Evolutionary conservation across 2,329 filamentous ascomycete species (phyloP), one percentile per base, ranked within the genome.

Genomic region (Pseudocercospora eumusae): DNA sequence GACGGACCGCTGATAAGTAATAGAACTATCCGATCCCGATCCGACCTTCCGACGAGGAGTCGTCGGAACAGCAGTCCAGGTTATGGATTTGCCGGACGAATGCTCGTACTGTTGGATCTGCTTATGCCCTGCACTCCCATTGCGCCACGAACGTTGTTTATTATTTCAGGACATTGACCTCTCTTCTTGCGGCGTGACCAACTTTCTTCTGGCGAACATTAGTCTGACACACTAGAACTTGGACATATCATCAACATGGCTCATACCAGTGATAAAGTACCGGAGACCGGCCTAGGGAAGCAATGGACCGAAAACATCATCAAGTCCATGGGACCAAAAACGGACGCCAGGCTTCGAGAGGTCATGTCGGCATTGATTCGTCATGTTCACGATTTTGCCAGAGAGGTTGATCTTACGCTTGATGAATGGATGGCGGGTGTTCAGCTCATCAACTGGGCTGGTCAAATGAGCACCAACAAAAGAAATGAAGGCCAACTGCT

Each of bases 401-500:
- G 84, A 61, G 84, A 86, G 70, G 81, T 83, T 56, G 81, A 86
- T 64, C 73, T 86, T 44, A 86, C 84, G 0, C 77, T 84, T 4
- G 84, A 85, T 47, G 84, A 86, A 68, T 86, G 82, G 81, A 82
- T 84, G 79, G 76, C 77, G 1, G 84, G 79, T 28, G 81, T 86
- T 68, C 54, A 84, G 33, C 68, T 85, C 74, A 71, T 88, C 70
- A 88, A 88, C 70, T 82, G 82, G 78, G 83, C 84, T 0, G 86
- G 86, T 20, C 80, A 82, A 68, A 88, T 88, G 84, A 86, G 83
- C 64, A 79, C 84, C 66, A 79, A 84, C 49, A 83, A 81, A 71
- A 81, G 86, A 59, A 88, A 88, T 61, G 86, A 88, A 76, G 84
- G 84, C 21, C 86, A 88, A 65, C 77, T 86, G 1, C 71, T 87